Base-by-base conservation (phyloP, 2,329 filamentous ascomycete genomes). In the Fusarium praegraminearum region DNA sequence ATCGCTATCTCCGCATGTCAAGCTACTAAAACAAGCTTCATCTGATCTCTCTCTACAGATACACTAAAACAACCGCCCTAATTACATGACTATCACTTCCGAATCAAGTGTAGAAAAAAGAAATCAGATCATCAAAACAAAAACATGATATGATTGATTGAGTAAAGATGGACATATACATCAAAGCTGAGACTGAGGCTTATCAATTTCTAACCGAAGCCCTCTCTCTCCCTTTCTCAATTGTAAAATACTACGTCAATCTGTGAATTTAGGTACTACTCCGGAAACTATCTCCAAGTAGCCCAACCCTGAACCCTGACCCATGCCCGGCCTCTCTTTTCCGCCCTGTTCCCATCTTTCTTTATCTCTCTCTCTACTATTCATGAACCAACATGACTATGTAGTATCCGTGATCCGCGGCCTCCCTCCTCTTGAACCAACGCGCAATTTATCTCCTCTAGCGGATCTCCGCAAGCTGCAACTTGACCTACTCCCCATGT, bases 321-420 rank as follows among this genome's bases (percentile, higher is more conserved):
- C 60, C 60, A 26, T 44, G 53, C n/a, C 13, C 28, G 45, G 60
- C 52, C 62, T 65, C 30, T 65, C 41, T 65, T 43, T 65, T 60
- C 62, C 61, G 53, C 60, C 62, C 60, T 47, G 40, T 55, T 59
- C 22, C 61, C 51, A 64, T 30, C 28, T 11, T 30, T 30, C 10
- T 30, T 2, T 26, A 7, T 30, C 11, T 12, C 11, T 12, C 28
- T 10, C 2, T 12, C 28, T 30, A n/a, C n/a, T n/a, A 30, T 30
- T 30, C 28, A 11, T 30, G 10, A 30, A 30, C 28, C 10, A 30
- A 12, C 28, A 30, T 30, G 12, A 3, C 20, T 22, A 22, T n/a
- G n/a, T 22, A 22, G 20, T 22, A 22, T 22, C 20, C 20, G 20
- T 22, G 20, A 22, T 22, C 20, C 20, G 20, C 20, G 20, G 20